A percentile compares a stretch with the other conserved stretches of the same genome.
These are phyloP conservation scores for Amanita pallidorosea DNA, from an alignment of 768 basidiomycete species.

Conservation along the genomic window DNA sequence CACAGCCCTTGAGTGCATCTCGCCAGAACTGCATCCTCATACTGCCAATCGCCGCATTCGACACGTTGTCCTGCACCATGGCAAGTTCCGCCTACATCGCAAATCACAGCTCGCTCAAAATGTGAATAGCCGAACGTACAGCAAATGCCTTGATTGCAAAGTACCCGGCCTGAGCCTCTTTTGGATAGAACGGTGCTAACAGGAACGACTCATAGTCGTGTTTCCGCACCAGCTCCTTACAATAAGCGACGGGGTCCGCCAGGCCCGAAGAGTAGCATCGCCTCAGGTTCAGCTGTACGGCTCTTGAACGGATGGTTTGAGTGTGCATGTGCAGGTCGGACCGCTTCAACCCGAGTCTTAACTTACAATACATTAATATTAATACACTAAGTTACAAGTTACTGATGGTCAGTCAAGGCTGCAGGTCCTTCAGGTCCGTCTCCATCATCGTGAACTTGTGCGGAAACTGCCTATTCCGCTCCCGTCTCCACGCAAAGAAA, in stretches of 20 bases:
- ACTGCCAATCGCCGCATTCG: slow-evolving; percentile 63
- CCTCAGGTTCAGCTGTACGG: not conserved
- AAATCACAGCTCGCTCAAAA: not conserved
- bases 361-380: too few relatives aligned
- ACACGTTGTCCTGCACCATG: slow-evolving; percentile 65
- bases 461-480: not conserved
- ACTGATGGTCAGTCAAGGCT: not conserved
- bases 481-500: not conserved
- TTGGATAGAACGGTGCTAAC: slow-evolving; percentile 61
- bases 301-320: not conserved
- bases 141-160: slow-evolving; percentile 78
- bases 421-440: not conserved
- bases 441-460: not conserved
- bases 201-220: slow-evolving; percentile 80
- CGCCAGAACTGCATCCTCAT: slow-evolving; percentile 86
- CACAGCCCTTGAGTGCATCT: slow-evolving; percentile 61
- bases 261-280: slow-evolving; percentile 11
- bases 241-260: slow-evolving; percentile 47
- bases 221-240: slow-evolving; percentile 59
- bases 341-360: not conserved
- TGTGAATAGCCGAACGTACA: slow-evolving; percentile 34
- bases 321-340: not conserved
- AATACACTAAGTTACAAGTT: too few relatives aligned
- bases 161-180: slow-evolving; percentile 50
- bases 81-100: slow-evolving; percentile 59